These are phyloP conservation scores for Fusarium nelsonii DNA, from an alignment of 2,329 filamentous ascomycete species.

Conservation along the genomic window DNA sequence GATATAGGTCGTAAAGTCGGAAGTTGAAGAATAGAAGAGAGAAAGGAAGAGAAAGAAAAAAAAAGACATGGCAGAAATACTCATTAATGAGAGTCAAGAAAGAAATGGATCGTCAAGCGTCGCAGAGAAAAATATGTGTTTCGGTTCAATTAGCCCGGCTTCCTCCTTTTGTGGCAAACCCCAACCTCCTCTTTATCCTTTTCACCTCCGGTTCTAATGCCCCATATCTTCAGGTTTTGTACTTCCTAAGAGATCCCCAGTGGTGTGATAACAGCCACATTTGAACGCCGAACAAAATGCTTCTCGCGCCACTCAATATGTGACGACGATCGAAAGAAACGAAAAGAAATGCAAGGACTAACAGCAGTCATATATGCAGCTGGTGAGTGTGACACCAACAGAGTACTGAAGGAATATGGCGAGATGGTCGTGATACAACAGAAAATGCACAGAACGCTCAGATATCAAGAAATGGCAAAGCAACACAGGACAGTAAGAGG, in stretches of 20 bases:
- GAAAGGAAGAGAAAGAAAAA: not conserved
- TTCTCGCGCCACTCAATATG: conserved; percentile 34
- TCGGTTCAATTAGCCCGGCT: conserved; percentile 28
- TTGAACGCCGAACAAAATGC: conserved; percentile 48
- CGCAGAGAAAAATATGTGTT: conserved; percentile 30
- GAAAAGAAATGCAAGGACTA: conserved; percentile 28
- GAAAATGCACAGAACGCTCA: conserved; percentile 46
- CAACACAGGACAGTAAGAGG: conserved; percentile 14
- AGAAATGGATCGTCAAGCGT: conserved; percentile 39
- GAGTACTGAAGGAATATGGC: conserved; percentile 20
- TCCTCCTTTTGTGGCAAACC: conserved; percentile 24
- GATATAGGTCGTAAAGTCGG: conserved; percentile 34
- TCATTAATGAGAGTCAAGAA: conserved; percentile 43
- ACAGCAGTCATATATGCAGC: conserved; percentile 13
- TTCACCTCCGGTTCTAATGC: conserved; percentile 29
- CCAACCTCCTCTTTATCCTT: conserved; percentile 23
- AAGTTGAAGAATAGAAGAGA: conserved; percentile 18
- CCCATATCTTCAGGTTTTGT: conserved; percentile 34
- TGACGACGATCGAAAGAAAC: conserved; percentile 25
- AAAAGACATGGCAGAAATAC: conserved; percentile 10
- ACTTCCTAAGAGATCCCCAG: conserved; percentile 42
- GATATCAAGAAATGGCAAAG: conserved; percentile 35
- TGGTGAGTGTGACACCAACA: conserved; percentile 15
- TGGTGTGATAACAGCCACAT: conserved; percentile 41
- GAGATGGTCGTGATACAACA: conserved; percentile 39